Percentiles rank a stretch among this genome's conserved stretches.
phyloP scores from a whole-genome alignment of 176 grass and related monocot genomes.

The Raddia guianensis region DNA sequence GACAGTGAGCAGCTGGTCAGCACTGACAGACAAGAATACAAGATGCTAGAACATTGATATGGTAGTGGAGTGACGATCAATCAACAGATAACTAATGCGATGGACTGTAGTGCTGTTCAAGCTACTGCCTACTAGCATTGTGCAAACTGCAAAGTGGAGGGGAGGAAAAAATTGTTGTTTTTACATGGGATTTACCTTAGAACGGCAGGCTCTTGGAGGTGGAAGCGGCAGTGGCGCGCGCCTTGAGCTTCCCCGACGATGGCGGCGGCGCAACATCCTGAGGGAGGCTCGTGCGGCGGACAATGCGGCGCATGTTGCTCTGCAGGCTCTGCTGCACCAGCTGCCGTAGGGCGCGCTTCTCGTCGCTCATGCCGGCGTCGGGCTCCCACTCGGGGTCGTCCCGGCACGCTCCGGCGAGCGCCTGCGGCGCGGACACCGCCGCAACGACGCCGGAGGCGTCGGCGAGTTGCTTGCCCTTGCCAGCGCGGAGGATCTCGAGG shows the following conservation, averaged over 20 bases:
- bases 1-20: neutral
- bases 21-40: conserved; percentile 13
- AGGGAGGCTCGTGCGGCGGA: conserved; percentile 68
- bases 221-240: conserved; percentile 53
- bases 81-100: neutral
- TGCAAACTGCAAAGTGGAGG: neutral
- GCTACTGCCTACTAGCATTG: neutral
- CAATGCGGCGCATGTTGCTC: conserved; percentile 87
- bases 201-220: conserved; percentile 98
- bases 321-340: conserved; percentile 96
- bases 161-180: neutral
- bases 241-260: conserved; percentile 50
- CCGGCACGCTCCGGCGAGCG: conserved; percentile 15
- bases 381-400: conserved; percentile 11
- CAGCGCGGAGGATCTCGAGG: conserved; percentile 67
- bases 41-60: conserved; percentile 36
- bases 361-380: conserved; percentile 62
- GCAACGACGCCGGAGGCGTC: conserved; percentile 35
- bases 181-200: conserved; percentile 47
- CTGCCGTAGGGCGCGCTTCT: conserved; percentile 80
- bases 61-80: neutral
- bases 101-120: neutral
- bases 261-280: conserved; percentile 73
- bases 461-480: conserved; percentile 77
- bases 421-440: conserved; percentile 74